phyloP scores from a whole-genome alignment of 352 stramenopile species.

The Lagenidium giganteum region DNA sequence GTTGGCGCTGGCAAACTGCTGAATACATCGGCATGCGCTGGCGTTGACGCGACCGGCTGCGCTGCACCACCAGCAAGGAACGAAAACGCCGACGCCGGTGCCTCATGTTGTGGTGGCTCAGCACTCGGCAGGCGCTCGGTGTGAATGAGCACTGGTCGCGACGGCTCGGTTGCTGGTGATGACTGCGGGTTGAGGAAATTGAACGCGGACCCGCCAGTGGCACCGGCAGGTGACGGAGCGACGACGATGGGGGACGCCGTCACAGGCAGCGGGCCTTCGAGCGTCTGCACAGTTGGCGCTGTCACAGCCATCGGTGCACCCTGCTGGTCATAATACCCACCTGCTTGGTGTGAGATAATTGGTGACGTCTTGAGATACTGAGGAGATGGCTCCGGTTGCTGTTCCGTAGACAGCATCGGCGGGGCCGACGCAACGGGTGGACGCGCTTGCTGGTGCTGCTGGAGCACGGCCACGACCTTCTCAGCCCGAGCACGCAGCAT shows the following conservation, averaged over 20 bases:
- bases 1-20: conserved; percentile 50
- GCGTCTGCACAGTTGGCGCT: too few species aligned
- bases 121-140: conserved; percentile 1
- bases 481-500: conserved; percentile 70
- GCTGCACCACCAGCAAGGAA: conserved; percentile 28
- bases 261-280: too few species aligned
- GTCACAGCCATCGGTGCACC: too few species aligned
- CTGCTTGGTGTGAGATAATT: too few species aligned
- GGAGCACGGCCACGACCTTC: too few species aligned
- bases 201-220: conserved; percentile 26
- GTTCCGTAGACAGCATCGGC: too few species aligned
- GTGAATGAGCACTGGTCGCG: too few species aligned
- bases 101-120: conserved; percentile 8
- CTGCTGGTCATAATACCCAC: too few species aligned
- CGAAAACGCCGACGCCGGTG: conserved; percentile 38
- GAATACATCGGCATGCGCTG: conserved; percentile 42
- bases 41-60: conserved; percentile 2
- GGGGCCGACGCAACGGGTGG: too few species aligned
- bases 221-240: conserved; percentile 5
- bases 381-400: too few species aligned
- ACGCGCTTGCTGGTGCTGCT: too few species aligned
- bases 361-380: too few species aligned
- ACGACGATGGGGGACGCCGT: neutral
- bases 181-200: conserved; percentile 24
- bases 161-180: conserved; percentile 1